Percentiles rank a stretch among this genome's conserved stretches.
These are phyloP conservation scores for Chenopodium berlandieri DNA, from an alignment of 148 eudicot genomes.

Conservation along the genomic window DNA sequence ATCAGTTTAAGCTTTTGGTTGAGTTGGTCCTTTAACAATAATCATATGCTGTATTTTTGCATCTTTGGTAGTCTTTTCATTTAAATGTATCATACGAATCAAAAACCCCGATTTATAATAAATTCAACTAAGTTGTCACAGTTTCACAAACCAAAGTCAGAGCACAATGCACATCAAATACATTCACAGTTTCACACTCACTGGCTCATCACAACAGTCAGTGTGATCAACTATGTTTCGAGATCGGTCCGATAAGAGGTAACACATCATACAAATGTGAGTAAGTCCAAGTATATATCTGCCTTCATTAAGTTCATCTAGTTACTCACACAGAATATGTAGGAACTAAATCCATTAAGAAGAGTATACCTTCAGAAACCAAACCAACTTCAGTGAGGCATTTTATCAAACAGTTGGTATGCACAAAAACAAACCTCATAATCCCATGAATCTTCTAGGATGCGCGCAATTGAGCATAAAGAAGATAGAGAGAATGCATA, in stretches of 20 bases:
- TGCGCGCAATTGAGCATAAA: neutral
- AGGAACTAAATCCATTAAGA: neutral
- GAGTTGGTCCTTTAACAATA: no score
- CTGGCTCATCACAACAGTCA: no score
- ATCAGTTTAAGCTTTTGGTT: no score
- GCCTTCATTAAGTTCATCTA: neutral
- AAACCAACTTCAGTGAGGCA: neutral
- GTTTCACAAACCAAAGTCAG: neutral
- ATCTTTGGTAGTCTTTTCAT: neutral
- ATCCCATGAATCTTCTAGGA: neutral
- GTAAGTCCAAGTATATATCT: no score
- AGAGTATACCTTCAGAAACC: neutral
- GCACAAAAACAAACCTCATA: no score
- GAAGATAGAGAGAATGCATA: neutral
- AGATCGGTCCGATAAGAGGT: neutral
- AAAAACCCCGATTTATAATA: neutral
- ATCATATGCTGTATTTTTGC: neutral
- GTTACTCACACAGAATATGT: neutral
- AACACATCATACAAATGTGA: no score
- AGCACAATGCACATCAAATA: neutral
- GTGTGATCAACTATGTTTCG: neutral
- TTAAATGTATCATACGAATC: neutral
- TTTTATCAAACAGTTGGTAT: conserved; percentile 1
- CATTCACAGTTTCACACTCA: no score
- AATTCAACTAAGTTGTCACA: neutral